phyloP scores from a whole-genome alignment of 306 rosid species.

The Rubus parviflorus region DNA sequence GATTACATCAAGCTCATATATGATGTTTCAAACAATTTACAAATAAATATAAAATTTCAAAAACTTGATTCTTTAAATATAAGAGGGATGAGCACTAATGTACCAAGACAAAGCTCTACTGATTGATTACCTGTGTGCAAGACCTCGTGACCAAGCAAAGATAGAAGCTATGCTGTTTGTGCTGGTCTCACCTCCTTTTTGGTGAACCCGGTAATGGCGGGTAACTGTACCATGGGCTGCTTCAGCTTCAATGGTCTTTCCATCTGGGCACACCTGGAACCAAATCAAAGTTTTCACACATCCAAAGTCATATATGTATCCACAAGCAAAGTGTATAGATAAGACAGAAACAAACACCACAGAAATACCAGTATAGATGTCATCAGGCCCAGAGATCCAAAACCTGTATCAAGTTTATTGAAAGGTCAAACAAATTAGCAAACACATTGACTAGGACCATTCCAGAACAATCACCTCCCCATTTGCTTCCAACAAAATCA shows the following conservation, averaged over 20 bases:
- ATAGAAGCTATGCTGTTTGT: conserved; percentile 97
- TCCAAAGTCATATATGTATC: not conserved
- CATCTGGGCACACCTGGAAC: conserved; percentile 84
- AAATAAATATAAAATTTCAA: not conserved
- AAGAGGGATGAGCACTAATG: not conserved
- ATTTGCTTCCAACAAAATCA: conserved; percentile 1
- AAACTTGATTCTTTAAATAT: not conserved
- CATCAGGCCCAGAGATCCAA: conserved; percentile 96
- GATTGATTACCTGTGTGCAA: conserved; percentile 67
- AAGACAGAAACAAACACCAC: conserved; percentile 21
- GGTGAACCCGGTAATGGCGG: conserved; percentile 78
- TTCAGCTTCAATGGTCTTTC: conserved; percentile 96
- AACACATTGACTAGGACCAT: not conserved
- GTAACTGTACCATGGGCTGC: conserved; percentile 99
- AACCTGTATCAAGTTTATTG: conserved; percentile 52
- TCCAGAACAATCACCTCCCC: not conserved
- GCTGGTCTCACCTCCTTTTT: conserved; percentile 95
- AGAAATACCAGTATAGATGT: conserved; percentile 78
- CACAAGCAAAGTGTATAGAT: not conserved
- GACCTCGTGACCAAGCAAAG: conserved; percentile 94
- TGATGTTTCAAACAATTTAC: not conserved
- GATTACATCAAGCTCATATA: not conserved
- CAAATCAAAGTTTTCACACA: conserved; percentile 23
- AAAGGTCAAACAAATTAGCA: conserved; percentile 17
- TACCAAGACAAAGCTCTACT: not conserved